These are phyloP conservation scores for Arthrobotrys iridis DNA, from an alignment of 2,329 filamentous ascomycete species.

Conservation along the genomic window DNA sequence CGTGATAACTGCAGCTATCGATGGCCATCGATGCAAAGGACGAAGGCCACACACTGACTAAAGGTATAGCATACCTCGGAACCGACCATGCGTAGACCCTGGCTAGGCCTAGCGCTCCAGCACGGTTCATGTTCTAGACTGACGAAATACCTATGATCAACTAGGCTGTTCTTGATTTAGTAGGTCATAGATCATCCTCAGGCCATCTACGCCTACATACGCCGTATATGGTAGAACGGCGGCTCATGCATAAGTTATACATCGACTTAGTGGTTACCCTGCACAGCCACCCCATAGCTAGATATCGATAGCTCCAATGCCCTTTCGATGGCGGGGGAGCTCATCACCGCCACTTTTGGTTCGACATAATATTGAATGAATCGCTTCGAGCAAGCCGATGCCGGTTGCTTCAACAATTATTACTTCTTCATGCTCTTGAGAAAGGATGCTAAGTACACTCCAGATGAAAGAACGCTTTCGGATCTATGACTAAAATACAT, in stretches of 20 bases:
- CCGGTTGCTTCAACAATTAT: conserved; percentile 6
- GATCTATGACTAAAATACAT: conserved; percentile 48
- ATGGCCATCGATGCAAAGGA: not conserved
- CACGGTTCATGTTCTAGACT: conserved; percentile 10
- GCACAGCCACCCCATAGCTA: conserved; percentile 8
- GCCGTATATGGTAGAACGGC: conserved; percentile 17
- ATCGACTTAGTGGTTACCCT: conserved; percentile 5
- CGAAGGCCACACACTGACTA: not conserved
- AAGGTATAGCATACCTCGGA: not conserved
- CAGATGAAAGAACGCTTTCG: conserved; percentile 33
- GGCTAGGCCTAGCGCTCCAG: not conserved
- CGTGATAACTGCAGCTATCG: not conserved
- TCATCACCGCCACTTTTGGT: conserved; percentile 11
- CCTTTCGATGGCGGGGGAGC: not conserved
- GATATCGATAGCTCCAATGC: not conserved
- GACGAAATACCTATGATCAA: not conserved
- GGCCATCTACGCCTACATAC: conserved; percentile 14
- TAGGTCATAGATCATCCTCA: conserved; percentile 1
- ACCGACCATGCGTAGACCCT: not conserved
- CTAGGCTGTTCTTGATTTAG: conserved; percentile 28
- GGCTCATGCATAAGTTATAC: not conserved
- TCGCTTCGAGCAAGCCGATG: conserved; percentile 24
- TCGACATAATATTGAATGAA: not conserved
- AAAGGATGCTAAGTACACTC: conserved; percentile 32
- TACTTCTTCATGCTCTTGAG: conserved; percentile 21